These are phyloP conservation scores for Medakamo hakoo DNA, from an alignment of 139 green algal species.

Conservation along the genomic window DNA sequence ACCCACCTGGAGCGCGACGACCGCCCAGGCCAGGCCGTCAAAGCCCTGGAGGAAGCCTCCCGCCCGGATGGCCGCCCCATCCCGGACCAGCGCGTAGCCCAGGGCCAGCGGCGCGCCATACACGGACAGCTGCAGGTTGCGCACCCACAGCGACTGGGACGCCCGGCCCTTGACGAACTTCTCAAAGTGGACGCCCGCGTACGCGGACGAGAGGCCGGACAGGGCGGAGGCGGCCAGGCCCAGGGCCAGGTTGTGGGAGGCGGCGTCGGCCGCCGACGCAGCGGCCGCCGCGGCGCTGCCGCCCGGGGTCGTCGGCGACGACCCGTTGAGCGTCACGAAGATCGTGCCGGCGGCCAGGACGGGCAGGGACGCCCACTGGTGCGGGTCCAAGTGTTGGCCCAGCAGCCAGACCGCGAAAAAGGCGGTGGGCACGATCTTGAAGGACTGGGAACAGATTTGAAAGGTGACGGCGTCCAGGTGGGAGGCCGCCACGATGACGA, in stretches of 20 bases:
- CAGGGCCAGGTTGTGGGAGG: conserved; percentile 6
- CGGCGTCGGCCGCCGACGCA: background rate
- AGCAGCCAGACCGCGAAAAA: conserved; percentile 37
- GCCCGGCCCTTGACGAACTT: conserved; percentile 37
- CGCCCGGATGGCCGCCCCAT: conserved; percentile 11
- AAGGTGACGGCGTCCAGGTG: conserved; percentile 42
- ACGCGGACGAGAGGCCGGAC: conserved; percentile 33
- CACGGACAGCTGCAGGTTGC: conserved; percentile 35
- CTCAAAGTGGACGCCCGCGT: conserved; percentile 23
- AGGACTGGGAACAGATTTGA: conserved; percentile 39
- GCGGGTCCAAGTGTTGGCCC: conserved; percentile 23
- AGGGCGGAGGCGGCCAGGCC: conserved; percentile 28
- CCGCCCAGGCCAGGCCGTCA: conserved; percentile 17
- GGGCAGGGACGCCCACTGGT: conserved; percentile 40
- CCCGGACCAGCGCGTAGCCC: conserved; percentile 17
- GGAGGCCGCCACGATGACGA: conserved; percentile 32
- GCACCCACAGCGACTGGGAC: conserved; percentile 23
- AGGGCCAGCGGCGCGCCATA: conserved; percentile 26
- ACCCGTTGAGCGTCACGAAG: conserved; percentile 31
- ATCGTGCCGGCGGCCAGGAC: conserved; percentile 28
- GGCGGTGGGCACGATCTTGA: conserved; percentile 45
- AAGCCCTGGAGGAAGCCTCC: conserved; percentile 27
- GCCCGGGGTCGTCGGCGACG: background rate
- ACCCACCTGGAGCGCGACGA: conserved; percentile 21
- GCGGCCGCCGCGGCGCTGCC: conserved; percentile 1